Evolutionary conservation across 169 alveolate genomes (phyloP).

Genomic region (Babesia microti): DNA sequence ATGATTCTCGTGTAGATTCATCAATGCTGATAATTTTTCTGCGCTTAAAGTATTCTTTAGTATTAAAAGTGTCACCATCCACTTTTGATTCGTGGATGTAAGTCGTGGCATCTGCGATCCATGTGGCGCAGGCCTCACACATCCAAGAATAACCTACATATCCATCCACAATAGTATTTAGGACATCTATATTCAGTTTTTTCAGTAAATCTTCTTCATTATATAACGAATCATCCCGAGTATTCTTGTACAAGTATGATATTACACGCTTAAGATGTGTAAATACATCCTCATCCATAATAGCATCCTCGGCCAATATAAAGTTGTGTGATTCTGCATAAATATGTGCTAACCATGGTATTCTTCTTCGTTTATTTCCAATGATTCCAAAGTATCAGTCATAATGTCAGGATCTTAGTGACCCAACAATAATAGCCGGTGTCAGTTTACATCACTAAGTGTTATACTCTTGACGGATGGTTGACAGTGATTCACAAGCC

Average conservation of each 20-base stretch:
- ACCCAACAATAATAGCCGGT: no score
- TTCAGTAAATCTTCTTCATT: conserved; percentile 37
- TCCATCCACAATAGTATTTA: conserved; percentile 56
- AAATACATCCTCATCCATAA: conserved; percentile 57
- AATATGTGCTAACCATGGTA: conserved; percentile 5
- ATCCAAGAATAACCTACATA: conserved; percentile 65
- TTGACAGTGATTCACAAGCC: no score
- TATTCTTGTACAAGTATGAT: conserved; percentile 34
- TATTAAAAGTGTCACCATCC: no score
- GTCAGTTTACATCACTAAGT: no score
- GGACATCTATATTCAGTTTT: conserved; percentile 46
- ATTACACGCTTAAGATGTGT: conserved; percentile 47
- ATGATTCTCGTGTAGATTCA: no score
- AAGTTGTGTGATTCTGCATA: conserved; percentile 26
- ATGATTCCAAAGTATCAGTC: conserved; percentile 14
- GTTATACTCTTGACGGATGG: no score
- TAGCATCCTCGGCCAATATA: conserved; percentile 48
- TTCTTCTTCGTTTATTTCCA: conserved; percentile 19
- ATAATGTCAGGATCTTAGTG: conserved; percentile 4
- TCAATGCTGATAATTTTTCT: no score
- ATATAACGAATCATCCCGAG: conserved; percentile 12
- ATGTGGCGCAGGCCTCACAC: conserved; percentile 49
- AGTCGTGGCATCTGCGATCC: conserved; percentile 38
- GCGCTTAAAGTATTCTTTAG: no score
- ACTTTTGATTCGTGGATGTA: no score